These are phyloP conservation scores for Solanum tarapatanum DNA, from an alignment of 257 asterid genomes.

Conservation along the genomic window DNA sequence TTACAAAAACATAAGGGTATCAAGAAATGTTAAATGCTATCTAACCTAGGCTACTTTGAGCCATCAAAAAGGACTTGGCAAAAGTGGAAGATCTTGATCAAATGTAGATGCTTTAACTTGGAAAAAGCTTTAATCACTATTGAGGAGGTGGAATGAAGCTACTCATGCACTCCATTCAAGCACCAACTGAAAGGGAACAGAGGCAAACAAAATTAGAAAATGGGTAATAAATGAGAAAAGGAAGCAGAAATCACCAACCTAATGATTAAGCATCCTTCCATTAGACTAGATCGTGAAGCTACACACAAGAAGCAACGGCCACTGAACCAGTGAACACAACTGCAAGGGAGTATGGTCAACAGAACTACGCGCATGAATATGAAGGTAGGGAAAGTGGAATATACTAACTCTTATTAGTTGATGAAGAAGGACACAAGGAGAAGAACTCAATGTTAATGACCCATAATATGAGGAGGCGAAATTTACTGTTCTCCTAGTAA, in stretches of 20 bases:
- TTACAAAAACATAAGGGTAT: neutral
- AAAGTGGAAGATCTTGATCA: neutral
- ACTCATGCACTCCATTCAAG: neutral
- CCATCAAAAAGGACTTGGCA: neutral
- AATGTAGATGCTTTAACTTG: neutral
- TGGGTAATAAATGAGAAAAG: no score
- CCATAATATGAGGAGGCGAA: no score
- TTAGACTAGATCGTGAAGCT: no score
- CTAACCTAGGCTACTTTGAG: neutral
- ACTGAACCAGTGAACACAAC: no score
- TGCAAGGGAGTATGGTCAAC: no score
- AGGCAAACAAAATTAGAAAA: neutral
- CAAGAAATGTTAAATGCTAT: neutral
- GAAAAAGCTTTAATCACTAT: no score
- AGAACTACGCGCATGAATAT: no score
- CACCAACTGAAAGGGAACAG: neutral
- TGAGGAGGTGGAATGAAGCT: neutral
- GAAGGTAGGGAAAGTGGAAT: neutral
- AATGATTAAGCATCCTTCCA: no score
- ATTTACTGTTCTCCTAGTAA: no score
- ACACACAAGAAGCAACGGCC: no score
- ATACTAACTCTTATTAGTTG: neutral
- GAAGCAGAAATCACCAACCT: no score
- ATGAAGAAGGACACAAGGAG: neutral
- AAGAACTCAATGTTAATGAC: neutral